These are phyloP conservation scores for Sordariomycetes sp. DNA, from an alignment of 2,329 filamentous ascomycete genomes.

Conservation along the genomic window DNA sequence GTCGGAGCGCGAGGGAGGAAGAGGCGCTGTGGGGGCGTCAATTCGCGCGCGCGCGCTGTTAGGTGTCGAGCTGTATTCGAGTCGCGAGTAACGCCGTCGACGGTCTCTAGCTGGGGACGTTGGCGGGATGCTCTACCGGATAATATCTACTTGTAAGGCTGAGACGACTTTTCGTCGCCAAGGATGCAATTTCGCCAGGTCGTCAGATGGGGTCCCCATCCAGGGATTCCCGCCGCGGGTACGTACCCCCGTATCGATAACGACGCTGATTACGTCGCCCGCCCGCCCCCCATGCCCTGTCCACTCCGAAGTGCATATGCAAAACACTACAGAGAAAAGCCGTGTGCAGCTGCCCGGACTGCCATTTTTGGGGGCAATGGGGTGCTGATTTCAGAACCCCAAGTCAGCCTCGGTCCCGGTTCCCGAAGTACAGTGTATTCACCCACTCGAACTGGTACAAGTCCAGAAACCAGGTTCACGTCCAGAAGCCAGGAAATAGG, in stretches of 20 bases:
- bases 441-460: neutral
- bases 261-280: neutral
- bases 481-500: neutral
- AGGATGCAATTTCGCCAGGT: neutral
- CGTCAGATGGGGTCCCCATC: neutral
- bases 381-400: conserved; percentile 1
- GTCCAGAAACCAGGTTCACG: neutral
- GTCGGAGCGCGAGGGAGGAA: neutral
- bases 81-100: neutral
- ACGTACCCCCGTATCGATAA: neutral
- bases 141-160: neutral
- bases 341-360: neutral
- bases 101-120: neutral
- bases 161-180: neutral
- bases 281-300: too few relatives aligned
- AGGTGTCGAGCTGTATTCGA: neutral
- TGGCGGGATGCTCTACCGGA: neutral
- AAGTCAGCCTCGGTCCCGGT: neutral
- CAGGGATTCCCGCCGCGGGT: neutral
- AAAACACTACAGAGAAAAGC: neutral
- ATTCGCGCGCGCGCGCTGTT: neutral
- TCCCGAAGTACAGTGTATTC: neutral
- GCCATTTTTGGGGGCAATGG: neutral
- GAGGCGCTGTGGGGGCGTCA: neutral
- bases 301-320: too few relatives aligned